phyloP scores from a whole-genome alignment of 345 rosid genomes.

The Citrus hindsii region DNA sequence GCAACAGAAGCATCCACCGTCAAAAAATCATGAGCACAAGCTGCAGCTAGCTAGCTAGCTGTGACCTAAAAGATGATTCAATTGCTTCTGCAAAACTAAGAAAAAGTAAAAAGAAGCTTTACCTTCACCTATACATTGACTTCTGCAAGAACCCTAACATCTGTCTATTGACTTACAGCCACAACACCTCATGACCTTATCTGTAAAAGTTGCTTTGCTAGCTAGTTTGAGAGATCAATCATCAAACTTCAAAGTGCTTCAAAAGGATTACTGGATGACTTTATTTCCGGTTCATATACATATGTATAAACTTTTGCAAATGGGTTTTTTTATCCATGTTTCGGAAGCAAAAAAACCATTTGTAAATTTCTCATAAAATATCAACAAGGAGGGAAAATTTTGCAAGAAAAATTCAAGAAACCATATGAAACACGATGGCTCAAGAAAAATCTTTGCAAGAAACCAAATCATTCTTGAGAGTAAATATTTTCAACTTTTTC shows the following conservation, averaged over 20 bases:
- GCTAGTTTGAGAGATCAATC: conserved; percentile 6
- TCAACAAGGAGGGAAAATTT: conserved; percentile 5
- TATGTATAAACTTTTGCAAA: background rate
- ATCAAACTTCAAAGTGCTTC: background rate
- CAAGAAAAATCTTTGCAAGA: conserved; percentile 2
- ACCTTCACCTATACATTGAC: conserved; percentile 1
- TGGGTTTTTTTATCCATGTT: background rate
- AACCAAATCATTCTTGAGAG: background rate
- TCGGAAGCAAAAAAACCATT: conserved; percentile 10
- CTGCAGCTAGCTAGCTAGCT: background rate
- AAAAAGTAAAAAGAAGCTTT: background rate
- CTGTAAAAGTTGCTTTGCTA: background rate
- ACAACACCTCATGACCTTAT: conserved; percentile 22
- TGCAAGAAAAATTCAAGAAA: conserved; percentile 18
- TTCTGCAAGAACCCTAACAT: background rate
- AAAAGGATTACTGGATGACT: background rate
- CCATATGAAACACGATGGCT: conserved; percentile 5
- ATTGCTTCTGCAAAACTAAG: conserved; percentile 5
- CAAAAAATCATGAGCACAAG: background rate
- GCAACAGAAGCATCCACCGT: conserved; percentile 28
- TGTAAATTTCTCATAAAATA: conserved; percentile 28
- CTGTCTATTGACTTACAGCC: conserved; percentile 15
- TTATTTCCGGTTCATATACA: background rate
- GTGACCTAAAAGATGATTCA: background rate
- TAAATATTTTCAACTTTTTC: background rate